Evolutionary conservation across 805 yeast species (phyloP).

Genomic region (Lachancea meyersii): DNA sequence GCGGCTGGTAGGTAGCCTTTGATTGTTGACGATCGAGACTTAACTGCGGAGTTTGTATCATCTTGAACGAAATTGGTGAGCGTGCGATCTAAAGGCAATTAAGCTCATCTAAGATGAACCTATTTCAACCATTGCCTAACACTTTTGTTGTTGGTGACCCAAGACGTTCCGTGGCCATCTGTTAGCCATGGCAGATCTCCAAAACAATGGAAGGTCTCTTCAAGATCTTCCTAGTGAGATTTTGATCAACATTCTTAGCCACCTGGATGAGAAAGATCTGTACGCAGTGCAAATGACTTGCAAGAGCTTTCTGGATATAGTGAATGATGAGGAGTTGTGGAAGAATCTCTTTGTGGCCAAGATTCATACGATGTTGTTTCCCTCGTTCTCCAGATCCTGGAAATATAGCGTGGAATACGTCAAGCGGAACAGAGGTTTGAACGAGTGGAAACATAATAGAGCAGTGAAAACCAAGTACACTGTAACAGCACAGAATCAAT

Average conservation of each 20-base stretch:
- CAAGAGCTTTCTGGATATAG: conserved; percentile 23
- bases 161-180: not conserved
- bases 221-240: conserved; percentile 35
- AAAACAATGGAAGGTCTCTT: conserved; percentile 1
- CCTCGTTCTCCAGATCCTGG: conserved; percentile 33
- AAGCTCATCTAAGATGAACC: no score
- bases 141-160: not conserved
- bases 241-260: conserved; percentile 32
- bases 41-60: no score
- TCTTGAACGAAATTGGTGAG: no score
- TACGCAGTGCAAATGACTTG: conserved; percentile 31
- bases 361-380: conserved; percentile 30
- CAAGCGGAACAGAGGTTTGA: conserved; percentile 25
- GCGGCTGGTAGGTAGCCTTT: no score
- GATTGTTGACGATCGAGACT: no score
- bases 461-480: conserved; percentile 31
- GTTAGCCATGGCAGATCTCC: not conserved
- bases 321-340: conserved; percentile 40
- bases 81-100: no score
- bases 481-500: conserved; percentile 22
- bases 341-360: conserved; percentile 33
- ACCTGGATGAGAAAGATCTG: conserved; percentile 35
- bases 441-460: conserved; percentile 33
- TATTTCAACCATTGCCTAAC: no score
- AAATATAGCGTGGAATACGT: conserved; percentile 34